Base-by-base conservation (phyloP, 345 rosid genomes). In the Eucalyptus marginata region DNA sequence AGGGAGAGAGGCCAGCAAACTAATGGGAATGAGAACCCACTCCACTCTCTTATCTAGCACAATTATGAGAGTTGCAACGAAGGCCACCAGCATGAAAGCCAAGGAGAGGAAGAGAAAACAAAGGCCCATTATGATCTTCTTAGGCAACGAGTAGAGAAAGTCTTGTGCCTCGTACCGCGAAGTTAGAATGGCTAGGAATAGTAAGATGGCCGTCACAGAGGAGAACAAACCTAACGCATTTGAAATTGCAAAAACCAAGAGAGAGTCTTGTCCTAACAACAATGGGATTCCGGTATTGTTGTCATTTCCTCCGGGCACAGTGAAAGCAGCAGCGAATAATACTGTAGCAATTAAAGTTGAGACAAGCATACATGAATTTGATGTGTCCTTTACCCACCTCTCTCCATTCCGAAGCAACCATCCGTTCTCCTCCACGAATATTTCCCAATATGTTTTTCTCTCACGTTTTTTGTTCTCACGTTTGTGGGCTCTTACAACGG, bases 311-410 rank as follows among this genome's bases (percentile, higher is more conserved):
- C 92, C 93, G 2, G 94, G 94, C 6, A 93, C 89, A 1, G 91
- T 92, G 68, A 93, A 87, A 14, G 91, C 90, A 6, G 92, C 93
- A 8, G 92, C 93, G 49, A 93, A 93, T 13, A 93, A 87, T 1
- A 91, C 90, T 1, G 94, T 90, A 10, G 90, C 91, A 31, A 90
- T 91, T 29, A 91, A 89, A 24, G 94, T 88, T 25, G 93, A 90
- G 11, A 90, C 91, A 13, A 93, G 54, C 87, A 91, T 89, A 31
- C 93, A 92, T 2, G 91, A 89, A 59, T 83, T 86, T 3, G 93
- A 89, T 2, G 93, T 92, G 47, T 89, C 91, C 71, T 88, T 88
- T 76, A 88, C 9, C 89, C 89, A 88, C 58, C 13, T 71, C 89
- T 88, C 89, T 25, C 49, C 89, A 7, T 5, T 49, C 58, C n/a